Conservation (phyloP, 1,139 yeast species). For the Geotrichum histeridarum region DNA sequence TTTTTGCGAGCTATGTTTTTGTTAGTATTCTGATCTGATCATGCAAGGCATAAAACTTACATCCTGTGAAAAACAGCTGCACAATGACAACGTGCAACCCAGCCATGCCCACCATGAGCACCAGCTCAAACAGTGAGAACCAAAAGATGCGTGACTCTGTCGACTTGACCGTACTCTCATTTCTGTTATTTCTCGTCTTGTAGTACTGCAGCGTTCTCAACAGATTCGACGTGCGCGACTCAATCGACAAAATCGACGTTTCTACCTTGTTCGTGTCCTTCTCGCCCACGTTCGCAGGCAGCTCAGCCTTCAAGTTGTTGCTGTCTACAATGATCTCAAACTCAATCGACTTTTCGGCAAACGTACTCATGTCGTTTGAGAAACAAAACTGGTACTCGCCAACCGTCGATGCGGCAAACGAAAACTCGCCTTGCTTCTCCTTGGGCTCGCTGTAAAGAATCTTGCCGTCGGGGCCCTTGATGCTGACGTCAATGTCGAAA, state of each 20-base stretch:
- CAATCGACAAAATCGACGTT: constrained; percentile 53
- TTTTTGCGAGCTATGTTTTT: constrained; percentile 11
- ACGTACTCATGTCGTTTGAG: constrained; percentile 79
- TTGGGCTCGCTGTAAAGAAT: constrained; percentile 55
- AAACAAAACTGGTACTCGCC: constrained; percentile 96
- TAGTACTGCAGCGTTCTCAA: constrained; percentile 70
- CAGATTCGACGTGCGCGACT: constrained; percentile 60
- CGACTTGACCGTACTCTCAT: constrained; percentile 83
- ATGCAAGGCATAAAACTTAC: background rate
- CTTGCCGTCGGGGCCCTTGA: constrained; percentile 65
- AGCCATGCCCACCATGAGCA: constrained; percentile 83
- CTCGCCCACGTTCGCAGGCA: constrained; percentile 17
- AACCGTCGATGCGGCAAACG: constrained; percentile 56
- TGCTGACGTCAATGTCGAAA: constrained; percentile 75
- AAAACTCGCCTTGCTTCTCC: constrained; percentile 82
- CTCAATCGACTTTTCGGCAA: constrained; percentile 83
- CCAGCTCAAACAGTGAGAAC: constrained; percentile 76
- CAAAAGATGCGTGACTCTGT: constrained; percentile 83
- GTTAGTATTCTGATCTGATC: background rate
- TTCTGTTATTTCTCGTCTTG: constrained; percentile 87
- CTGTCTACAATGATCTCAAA: constrained; percentile 55
- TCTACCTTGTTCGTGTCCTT: constrained; percentile 31
- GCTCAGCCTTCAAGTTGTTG: constrained; percentile 18
- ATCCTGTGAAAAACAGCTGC: constrained; percentile 67
- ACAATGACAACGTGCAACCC: constrained; percentile 76